Percentiles rank a stretch among this genome's conserved stretches.
phyloP scores from a whole-genome alignment of 176 grass and related monocot genomes.

The Bolboschoenus planiculmis region DNA sequence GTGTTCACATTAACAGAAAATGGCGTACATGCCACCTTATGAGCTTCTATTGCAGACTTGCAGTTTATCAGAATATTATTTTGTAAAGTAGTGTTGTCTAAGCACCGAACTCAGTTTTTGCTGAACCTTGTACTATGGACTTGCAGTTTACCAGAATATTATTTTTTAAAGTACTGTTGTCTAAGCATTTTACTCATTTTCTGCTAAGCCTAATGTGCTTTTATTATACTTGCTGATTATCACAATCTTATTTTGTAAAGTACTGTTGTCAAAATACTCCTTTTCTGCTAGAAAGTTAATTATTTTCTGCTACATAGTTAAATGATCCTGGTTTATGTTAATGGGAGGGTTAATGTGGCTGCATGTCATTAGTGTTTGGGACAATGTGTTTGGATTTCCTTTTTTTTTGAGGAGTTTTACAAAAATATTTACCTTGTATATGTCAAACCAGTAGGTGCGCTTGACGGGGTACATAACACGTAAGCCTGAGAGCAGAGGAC shows the following conservation, averaged over 20 bases:
- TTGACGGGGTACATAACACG: conserved; percentile 90
- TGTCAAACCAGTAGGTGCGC: conserved; percentile 93
- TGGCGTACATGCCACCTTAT: neutral
- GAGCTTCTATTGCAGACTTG: neutral
- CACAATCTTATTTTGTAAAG: neutral
- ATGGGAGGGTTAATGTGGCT: neutral
- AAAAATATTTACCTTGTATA: conserved; percentile 68
- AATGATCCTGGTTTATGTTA: neutral
- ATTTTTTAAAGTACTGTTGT: neutral
- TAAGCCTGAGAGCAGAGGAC: conserved; percentile 77
- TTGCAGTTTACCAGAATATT: neutral
- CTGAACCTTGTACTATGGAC: neutral
- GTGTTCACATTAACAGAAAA: neutral
- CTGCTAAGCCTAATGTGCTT: neutral
- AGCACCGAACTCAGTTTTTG: neutral
- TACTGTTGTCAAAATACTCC: neutral
- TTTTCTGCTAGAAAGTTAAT: too few relatives aligned
- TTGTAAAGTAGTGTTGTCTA: neutral
- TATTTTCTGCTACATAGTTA: too few relatives aligned
- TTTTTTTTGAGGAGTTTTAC: neutral
- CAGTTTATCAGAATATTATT: neutral
- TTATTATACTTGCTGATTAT: neutral
- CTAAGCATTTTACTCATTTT: neutral
- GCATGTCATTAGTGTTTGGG: neutral
- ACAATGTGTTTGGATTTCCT: neutral